Base-by-base conservation (phyloP, 768 basidiomycete genomes). In the Harrya chromipes region DNA sequence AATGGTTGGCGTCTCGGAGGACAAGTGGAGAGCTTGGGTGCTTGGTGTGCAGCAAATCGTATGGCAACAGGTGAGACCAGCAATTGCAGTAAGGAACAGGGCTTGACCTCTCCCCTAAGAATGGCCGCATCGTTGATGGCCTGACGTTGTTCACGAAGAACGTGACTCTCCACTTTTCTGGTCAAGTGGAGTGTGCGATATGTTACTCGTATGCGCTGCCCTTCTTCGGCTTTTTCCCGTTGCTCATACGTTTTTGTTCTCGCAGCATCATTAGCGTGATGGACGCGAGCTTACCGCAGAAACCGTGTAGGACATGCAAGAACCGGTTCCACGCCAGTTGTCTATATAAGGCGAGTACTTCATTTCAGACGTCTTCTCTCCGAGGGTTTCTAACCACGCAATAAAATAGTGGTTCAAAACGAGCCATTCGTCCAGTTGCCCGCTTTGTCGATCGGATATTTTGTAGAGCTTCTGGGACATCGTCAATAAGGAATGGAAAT, bases 171-270 rank as follows among this genome's bases (percentile, higher is more conserved):
- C 92, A 98, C 66, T 99, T 98, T 61, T 91, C 95, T 55, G 95
- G 95, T 6, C 87, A 94, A 65, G 89, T 90, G 3, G 93, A 95
- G 59, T 99, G 97, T 67, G 91, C 95, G 1, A 97, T 99, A 52
- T 95, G 93, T 62, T 95, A 94, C 66, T 91, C 90, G 87, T 93
- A 87, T 65, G 48, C 9, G 20, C 47, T 36, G 0, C 23, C 10
- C 14, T 41, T 36, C 17, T 6, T 46, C 3, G 8, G 33, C 6
- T 62, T 7, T 11, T 49, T 17, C 1, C 14, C 10, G 19, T 26
- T 27, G 6, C 37, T 53, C 24, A 40, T 41, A 29, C 38, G 6
- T 39, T 33, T 36, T 40, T 11, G 36, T 46, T 34, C 38, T 7
- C 52, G 9, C 68, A 94, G 92, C 4, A 90, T 97, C 55, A 93